These are phyloP conservation scores for Iberis pinnata DNA, from an alignment of 345 rosid genomes.

Conservation along the genomic window DNA sequence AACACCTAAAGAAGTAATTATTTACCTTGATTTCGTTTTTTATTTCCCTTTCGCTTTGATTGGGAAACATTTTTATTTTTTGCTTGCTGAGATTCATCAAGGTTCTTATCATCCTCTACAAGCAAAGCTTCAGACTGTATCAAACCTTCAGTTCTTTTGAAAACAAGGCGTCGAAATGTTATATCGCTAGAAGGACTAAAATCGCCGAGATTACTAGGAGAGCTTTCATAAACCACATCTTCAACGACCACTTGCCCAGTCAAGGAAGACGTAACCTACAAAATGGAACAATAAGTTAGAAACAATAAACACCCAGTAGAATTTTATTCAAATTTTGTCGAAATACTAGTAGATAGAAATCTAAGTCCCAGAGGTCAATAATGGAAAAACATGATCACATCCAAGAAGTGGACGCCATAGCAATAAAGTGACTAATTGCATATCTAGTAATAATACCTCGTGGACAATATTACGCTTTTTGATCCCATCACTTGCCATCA, in stretches of 20 bases:
- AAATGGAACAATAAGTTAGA: background rate
- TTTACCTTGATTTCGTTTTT: constrained; percentile 44
- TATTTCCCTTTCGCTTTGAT: constrained; percentile 40
- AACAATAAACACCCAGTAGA: background rate
- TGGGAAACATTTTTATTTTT: constrained; percentile 41
- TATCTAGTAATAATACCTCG: constrained; percentile 37
- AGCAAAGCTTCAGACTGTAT: constrained; percentile 95
- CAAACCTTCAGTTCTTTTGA: constrained; percentile 64
- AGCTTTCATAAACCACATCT: constrained; percentile 73
- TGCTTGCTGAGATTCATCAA: constrained; percentile 32
- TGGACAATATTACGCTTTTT: constrained; percentile 48
- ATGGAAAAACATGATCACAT: background rate
- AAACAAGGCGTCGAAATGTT: constrained; percentile 79
- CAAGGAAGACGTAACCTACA: constrained; percentile 62
- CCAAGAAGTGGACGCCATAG: too few species aligned
- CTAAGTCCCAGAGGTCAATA: background rate
- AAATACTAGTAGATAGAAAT: background rate
- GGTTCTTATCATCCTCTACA: constrained; percentile 31
- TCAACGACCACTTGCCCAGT: constrained; percentile 68
- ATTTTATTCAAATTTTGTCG: background rate
- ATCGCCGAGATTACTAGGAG: constrained; percentile 36
- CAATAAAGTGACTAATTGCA: background rate
- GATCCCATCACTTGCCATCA: constrained; percentile 89
- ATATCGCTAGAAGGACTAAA: constrained; percentile 40
- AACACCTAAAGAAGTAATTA: background rate